phyloP scores from a whole-genome alignment of 768 basidiomycete species.

The Pholiota conissans region DNA sequence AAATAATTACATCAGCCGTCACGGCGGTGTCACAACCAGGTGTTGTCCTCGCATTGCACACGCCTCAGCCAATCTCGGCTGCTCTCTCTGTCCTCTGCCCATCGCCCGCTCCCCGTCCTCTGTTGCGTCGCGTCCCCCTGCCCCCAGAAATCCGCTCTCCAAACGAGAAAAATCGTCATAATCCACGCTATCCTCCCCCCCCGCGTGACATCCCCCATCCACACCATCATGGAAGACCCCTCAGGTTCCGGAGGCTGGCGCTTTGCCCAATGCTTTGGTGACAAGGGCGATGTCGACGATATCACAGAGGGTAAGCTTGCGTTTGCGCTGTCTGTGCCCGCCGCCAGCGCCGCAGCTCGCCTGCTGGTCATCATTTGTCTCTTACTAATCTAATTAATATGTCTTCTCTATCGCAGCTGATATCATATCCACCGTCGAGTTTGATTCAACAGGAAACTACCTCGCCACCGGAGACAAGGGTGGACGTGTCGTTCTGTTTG shows the following conservation, averaged over 20 bases:
- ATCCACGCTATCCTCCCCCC: constrained; percentile 12
- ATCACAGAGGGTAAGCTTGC: constrained; percentile 88
- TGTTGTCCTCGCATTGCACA: constrained; percentile 31
- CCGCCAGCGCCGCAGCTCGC: constrained; percentile 1
- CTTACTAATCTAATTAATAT: constrained; percentile 23
- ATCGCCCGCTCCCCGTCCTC: constrained; percentile 10
- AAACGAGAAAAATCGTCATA: constrained; percentile 1
- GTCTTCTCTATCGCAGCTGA: constrained; percentile 67
- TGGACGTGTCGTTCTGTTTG: constrained; percentile 96
- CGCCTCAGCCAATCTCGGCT: constrained; percentile 26
- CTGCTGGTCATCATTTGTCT: constrained; percentile 12
- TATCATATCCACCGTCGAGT: constrained; percentile 99
- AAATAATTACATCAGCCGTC: constrained; percentile 26
- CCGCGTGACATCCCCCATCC: constrained; percentile 21
- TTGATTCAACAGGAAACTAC: constrained; percentile 99
- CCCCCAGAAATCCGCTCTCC: not conserved
- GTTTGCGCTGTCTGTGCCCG: not conserved
- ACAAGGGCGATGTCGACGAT: constrained; percentile 99
- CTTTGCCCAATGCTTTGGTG: constrained; percentile 99
- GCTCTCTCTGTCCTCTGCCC: constrained; percentile 10
- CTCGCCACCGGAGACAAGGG: constrained; percentile 99
- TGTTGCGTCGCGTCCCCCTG: not conserved
- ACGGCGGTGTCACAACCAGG: constrained; percentile 21
- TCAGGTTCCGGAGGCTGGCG: constrained; percentile 92
- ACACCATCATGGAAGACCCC: constrained; percentile 75